Evolutionary conservation across 306 rosid genomes (phyloP), one percentile per base, ranked within the genome.

Genomic region (Gleditsia sinensis): DNA sequence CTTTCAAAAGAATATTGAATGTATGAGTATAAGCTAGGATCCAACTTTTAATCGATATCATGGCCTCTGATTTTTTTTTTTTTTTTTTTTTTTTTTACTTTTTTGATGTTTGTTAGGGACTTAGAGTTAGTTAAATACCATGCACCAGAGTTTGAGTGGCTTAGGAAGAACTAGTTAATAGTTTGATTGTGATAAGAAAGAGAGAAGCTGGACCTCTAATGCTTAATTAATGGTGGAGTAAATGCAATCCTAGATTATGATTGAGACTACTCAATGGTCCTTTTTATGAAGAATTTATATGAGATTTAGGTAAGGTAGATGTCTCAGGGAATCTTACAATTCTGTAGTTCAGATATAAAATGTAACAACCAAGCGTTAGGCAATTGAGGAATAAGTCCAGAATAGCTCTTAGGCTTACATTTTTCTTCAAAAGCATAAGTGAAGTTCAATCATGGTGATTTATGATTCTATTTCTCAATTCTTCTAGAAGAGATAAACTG

Each of bases 1-100:
- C 37, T 53, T 53, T 40, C 6, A 4, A 23, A 1, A 50, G 49
- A 48, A 28, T 33, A 62, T 33, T 39, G 56, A 70, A 56, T 46
- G 30, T 20, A 61, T 57, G 66, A 4, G 25, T 17, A 50, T 50
- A 53, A 71, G 78, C 37, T 33, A 43, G 33, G 71, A 61, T 16
- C 54, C 12, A 20, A 50, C 40, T 40, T 3, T 51, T 50, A 3
- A 64, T 40, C 7, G 8, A 40, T 11, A 39, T 21, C 5, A 37
- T 37, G 20, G 23, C 34, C 0, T 14, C n/a, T 43, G 5, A 24
- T 45, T 4, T 45, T 49, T 19, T 0, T 14, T 49, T 13, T 49
- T 17, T 45, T 12, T 16, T 1, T 45, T 12, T 45, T 45, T 13
- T 43, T 43, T n/a, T n/a, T n/a, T n/a, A n/a, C n/a, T n/a, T n/a